phyloP scores from a whole-genome alignment of 2,329 filamentous ascomycete species.

The Fusarium sp. region DNA sequence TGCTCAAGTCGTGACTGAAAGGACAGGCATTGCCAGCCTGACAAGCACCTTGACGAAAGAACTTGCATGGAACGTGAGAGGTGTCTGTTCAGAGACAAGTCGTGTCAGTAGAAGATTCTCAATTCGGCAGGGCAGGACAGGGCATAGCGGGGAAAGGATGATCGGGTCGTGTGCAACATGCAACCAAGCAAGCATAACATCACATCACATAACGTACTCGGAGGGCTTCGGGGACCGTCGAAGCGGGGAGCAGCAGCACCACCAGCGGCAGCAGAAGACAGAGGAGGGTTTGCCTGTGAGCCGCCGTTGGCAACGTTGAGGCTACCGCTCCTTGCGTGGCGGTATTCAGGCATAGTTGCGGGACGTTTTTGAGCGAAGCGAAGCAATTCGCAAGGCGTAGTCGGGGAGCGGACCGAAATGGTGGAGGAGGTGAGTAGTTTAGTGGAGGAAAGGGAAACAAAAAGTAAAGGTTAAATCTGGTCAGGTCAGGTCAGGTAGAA shows the following conservation, averaged over 20 bases:
- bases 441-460: slow-evolving; percentile 16
- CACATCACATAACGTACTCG: slow-evolving; percentile 58
- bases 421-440: slow-evolving; percentile 23
- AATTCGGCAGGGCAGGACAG: slow-evolving; percentile 34
- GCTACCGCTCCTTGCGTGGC: slow-evolving; percentile 69
- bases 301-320: slow-evolving; percentile 62
- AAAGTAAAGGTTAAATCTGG: slow-evolving; percentile 25
- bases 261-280: slow-evolving; percentile 45
- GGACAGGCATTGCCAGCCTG: slow-evolving; percentile 96
- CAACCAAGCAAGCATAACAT: slow-evolving; percentile 20
- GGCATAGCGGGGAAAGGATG: slow-evolving; percentile 20
- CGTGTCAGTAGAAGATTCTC: slow-evolving; percentile 41
- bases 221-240: slow-evolving; percentile 72
- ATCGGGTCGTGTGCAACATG: slow-evolving; percentile 45
- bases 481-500: neutral
- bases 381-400: slow-evolving; percentile 38
- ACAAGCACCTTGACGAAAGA: slow-evolving; percentile 95
- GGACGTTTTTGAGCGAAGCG: slow-evolving; percentile 1
- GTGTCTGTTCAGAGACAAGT: slow-evolving; percentile 72
- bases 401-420: slow-evolving; percentile 34
- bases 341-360: slow-evolving; percentile 60
- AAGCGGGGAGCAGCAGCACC: slow-evolving; percentile 58
- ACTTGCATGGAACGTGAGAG: slow-evolving; percentile 98
- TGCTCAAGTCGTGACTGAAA: slow-evolving; percentile 92
- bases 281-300: slow-evolving; percentile 48